These are phyloP conservation scores for Biscutella laevigata DNA, from an alignment of 441 rosid species.

Conservation along the genomic window DNA sequence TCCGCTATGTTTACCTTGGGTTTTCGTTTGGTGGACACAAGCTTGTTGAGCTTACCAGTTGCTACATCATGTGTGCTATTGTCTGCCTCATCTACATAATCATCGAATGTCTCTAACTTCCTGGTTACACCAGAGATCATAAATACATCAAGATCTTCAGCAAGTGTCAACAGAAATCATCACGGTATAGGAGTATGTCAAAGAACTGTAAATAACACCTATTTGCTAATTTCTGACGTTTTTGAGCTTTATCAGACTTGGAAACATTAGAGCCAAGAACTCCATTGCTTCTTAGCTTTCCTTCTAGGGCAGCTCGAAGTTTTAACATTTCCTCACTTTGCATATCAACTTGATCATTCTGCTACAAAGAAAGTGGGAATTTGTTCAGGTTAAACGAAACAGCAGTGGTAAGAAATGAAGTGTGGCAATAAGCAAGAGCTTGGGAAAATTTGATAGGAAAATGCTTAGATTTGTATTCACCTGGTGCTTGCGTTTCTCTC, in stretches of 20 bases:
- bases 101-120: conserved; percentile 69
- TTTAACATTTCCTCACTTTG: conserved; percentile 74
- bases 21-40: conserved; percentile 41
- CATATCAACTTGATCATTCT: conserved; percentile 49
- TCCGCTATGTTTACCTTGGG: conserved; percentile 41
- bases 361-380: conserved; percentile 21
- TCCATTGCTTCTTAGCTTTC: conserved; percentile 60
- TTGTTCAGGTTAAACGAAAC: not conserved
- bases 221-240: conserved; percentile 42
- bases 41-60: conserved; percentile 41
- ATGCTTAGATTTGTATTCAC: conserved; percentile 30
- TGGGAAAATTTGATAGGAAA: not conserved
- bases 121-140: conserved; percentile 32
- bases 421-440: not conserved
- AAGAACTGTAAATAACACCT: too few species aligned
- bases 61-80: conserved; percentile 28
- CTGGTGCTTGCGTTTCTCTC: conserved; percentile 42
- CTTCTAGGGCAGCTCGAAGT: conserved; percentile 75
- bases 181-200: not conserved
- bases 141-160: conserved; percentile 12
- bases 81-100: conserved; percentile 64
- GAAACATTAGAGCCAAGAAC: conserved; percentile 34
- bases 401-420: too few species aligned
- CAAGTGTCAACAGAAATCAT: not conserved
- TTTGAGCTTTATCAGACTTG: conserved; percentile 42